These are phyloP conservation scores for Calonectria fujianensis DNA, from an alignment of 2,329 filamentous ascomycete species.

Conservation along the genomic window DNA sequence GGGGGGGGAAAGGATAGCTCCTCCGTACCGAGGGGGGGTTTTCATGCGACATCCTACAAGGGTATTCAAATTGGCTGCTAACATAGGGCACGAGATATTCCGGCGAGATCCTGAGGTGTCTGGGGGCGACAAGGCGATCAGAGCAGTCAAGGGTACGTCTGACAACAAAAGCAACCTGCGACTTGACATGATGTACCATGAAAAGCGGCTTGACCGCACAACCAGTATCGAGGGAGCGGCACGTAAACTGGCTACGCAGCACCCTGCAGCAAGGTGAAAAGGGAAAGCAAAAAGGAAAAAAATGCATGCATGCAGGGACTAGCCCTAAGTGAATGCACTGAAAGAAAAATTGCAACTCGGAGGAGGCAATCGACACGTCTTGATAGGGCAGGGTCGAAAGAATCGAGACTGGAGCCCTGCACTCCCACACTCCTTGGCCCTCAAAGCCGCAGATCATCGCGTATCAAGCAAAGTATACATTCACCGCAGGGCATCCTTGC, in stretches of 20 bases:
- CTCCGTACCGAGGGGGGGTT: not conserved
- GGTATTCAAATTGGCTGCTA: not conserved
- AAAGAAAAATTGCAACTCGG: not conserved
- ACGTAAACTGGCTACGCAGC: conserved; percentile 11
- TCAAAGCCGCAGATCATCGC: conserved; percentile 22
- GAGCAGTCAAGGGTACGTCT: conserved; percentile 16
- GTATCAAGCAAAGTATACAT: conserved; percentile 18
- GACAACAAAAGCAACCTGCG: conserved; percentile 23
- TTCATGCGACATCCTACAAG: not conserved
- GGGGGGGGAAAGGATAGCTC: not conserved
- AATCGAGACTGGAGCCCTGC: conserved; percentile 9
- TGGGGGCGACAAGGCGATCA: not conserved
- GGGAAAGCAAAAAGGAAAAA: conserved; percentile 3
- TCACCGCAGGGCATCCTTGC: conserved; percentile 4
- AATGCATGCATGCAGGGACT: conserved; percentile 18
- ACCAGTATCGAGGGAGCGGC: not conserved
- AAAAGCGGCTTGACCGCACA: conserved; percentile 3
- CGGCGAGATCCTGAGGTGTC: not conserved
- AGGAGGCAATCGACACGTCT: conserved; percentile 3
- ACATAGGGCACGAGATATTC: not conserved
- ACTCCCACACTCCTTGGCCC: not conserved
- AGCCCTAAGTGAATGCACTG: conserved; percentile 10
- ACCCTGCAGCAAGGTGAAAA: conserved; percentile 18
- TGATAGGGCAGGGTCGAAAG: not conserved
- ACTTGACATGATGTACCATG: not conserved